A percentile compares a stretch with the other conserved stretches of the same genome.
Evolutionary conservation across 192 early-diverging fungal genomes (phyloP).

Genomic region (Backusella mclennaniae): DNA sequence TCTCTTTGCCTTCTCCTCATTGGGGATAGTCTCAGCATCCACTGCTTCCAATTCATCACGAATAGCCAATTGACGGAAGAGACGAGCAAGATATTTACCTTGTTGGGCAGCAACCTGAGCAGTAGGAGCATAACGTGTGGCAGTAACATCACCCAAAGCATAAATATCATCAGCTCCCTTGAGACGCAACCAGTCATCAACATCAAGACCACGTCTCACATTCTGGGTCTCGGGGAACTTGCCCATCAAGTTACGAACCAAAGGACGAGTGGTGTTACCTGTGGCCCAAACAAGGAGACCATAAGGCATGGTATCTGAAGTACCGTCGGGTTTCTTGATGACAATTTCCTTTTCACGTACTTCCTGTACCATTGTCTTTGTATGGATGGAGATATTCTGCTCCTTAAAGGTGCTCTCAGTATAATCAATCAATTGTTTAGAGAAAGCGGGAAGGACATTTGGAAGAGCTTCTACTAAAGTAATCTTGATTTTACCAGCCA

Average conservation of each 20-base stretch:
- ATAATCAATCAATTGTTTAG: slow-evolving; percentile 74
- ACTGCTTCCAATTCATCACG: slow-evolving; percentile 39
- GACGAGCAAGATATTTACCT: slow-evolving; percentile 77
- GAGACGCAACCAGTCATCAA: slow-evolving; percentile 70
- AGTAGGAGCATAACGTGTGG: slow-evolving; percentile 75
- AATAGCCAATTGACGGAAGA: slow-evolving; percentile 63
- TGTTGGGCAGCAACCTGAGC: slow-evolving; percentile 89
- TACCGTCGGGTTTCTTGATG: slow-evolving; percentile 62
- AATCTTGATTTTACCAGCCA: slow-evolving; percentile 77
- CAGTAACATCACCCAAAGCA: slow-evolving; percentile 73
- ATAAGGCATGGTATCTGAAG: slow-evolving; percentile 64
- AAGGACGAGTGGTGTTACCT: slow-evolving; percentile 71
- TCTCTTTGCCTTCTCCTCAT: slow-evolving; percentile 27
- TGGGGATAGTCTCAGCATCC: slow-evolving; percentile 8
- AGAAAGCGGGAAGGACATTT: slow-evolving; percentile 76
- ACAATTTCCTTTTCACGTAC: slow-evolving; percentile 71
- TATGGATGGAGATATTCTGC: slow-evolving; percentile 66
- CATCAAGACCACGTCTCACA: slow-evolving; percentile 63
- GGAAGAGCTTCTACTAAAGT: slow-evolving; percentile 77
- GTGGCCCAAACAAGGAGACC: slow-evolving; percentile 87
- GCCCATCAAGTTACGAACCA: slow-evolving; percentile 65
- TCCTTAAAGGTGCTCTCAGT: slow-evolving; percentile 77
- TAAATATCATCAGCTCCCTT: slow-evolving; percentile 63
- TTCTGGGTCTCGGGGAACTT: slow-evolving; percentile 60
- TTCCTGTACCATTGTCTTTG: slow-evolving; percentile 81